A percentile compares a stretch with the other conserved stretches of the same genome.
phyloP scores from a whole-genome alignment of 2,329 filamentous ascomycete species.

The Colletotrichum karsti region DNA sequence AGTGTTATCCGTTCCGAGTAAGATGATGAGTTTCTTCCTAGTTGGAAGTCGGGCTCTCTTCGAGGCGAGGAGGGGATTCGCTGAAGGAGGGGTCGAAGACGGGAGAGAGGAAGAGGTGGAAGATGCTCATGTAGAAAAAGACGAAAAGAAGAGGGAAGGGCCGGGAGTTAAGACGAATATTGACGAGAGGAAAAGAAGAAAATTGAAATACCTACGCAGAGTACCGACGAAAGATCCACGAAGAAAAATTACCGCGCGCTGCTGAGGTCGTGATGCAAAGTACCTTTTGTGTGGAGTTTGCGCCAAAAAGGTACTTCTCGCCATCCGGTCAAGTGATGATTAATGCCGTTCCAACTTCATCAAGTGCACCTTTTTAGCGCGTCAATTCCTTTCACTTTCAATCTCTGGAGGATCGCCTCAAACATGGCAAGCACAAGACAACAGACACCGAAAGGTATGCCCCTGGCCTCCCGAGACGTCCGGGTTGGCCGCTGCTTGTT shows the following conservation, averaged over 20 bases:
- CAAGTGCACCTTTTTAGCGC: not conserved
- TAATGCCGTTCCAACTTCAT: not conserved
- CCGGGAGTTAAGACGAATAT: conserved; percentile 5
- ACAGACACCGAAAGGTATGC: not conserved
- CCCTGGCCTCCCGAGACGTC: conserved; percentile 27
- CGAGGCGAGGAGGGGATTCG: not conserved
- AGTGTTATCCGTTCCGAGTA: too few species aligned
- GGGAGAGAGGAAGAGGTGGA: conserved; percentile 13
- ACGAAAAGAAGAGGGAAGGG: conserved; percentile 8
- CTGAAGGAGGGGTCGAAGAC: not conserved
- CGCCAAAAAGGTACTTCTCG: not conserved
- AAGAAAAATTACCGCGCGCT: conserved; percentile 19
- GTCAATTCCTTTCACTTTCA: not conserved
- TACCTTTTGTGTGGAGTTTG: not conserved
- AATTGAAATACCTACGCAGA: conserved; percentile 1
- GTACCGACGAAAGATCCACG: conserved; percentile 16
- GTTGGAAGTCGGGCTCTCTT: not conserved
- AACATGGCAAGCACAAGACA: not conserved
- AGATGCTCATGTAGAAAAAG: conserved; percentile 8
- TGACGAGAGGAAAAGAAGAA: conserved; percentile 21
- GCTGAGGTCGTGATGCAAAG: not conserved
- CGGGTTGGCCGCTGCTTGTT: conserved; percentile 14
- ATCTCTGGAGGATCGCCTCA: conserved; percentile 12
- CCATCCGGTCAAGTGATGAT: not conserved
- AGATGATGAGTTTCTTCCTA: too few species aligned